A percentile compares a stretch with the other conserved stretches of the same genome.
Conservation (phyloP, 345 rosid species). For the Eucalyptus lansdowneana region DNA sequence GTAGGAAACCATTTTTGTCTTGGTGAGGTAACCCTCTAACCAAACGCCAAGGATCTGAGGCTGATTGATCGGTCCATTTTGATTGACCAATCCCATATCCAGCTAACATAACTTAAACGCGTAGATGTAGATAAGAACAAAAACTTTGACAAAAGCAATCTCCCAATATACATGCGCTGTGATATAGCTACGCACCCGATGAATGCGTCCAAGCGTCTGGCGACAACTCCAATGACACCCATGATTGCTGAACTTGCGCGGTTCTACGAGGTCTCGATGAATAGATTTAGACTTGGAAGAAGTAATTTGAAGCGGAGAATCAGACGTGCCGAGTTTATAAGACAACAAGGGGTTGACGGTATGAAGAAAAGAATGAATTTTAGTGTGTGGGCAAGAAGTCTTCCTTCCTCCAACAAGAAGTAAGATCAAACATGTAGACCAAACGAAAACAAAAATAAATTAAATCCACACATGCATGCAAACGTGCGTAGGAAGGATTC, state of each 20-base stretch:
- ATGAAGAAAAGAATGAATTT: neutral
- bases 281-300: neutral
- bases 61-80: neutral
- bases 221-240: conserved; percentile 43
- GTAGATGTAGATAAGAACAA: neutral
- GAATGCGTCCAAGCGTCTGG: conserved; percentile 50
- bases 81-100: neutral
- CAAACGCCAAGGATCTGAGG: neutral
- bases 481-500: neutral
- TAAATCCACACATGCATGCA: neutral
- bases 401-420: neutral
- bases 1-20: too few species aligned
- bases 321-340: neutral
- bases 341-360: neutral
- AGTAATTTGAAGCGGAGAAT: neutral
- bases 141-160: neutral
- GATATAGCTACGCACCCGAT: conserved; percentile 29
- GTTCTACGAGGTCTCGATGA: neutral
- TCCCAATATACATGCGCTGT: neutral
- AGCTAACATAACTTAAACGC: neutral
- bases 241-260: neutral
- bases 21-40: too few species aligned
- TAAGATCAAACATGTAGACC: neutral
- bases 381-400: neutral
- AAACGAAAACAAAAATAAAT: neutral